Evolutionary conservation across 2,329 filamentous ascomycete genomes (phyloP), one percentile per base, ranked within the genome.

Genomic region (Sphaceloma murrayae): DNA sequence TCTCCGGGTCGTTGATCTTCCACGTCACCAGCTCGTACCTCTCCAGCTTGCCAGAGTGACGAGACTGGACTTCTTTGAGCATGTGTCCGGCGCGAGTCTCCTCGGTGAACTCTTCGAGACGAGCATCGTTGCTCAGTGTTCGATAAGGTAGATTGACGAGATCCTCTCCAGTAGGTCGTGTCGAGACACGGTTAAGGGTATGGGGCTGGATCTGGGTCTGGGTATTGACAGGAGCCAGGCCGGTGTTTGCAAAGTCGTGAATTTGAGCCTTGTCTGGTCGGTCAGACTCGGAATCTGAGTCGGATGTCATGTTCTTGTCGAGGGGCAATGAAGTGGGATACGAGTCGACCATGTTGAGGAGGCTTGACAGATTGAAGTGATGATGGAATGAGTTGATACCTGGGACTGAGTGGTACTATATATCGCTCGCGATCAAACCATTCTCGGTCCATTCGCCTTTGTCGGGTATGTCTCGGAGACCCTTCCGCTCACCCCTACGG

Each of bases 1-100:
- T 69, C 16, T 60, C 58, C 11, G 55, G 54, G 52, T 68, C 65
- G 45, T 78, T 67, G 2, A 79, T 71, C 3, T 70, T 74, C 57
- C 91, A 94, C 0, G 80, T 82, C 24, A 84, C 78, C 7, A 84
- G 66, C 47, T 79, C 75, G 56, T 75, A 79, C 8, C 43, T 26
- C 26, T 49, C 48, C 14, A 34, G 26, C 34, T 43, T 42, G 14
- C 56, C 56, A 11, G 52, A 54, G 18, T 51, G 50, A 40, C 51
- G 53, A 11, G 57, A 54, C 24, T 51, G 43, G 2, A 56, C 49
- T 24, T 51, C 46, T 27, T 54, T 51, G 5, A 57, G 46, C n/a
- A 47, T 22, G 3, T 38, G 43, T 9, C 51, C 51, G 9, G 43
- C 39, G 6, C 49, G 44, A 2, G 51, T 54, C 38, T 58, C 56